A percentile compares a stretch with the other conserved stretches of the same genome.
Conservation (phyloP, 371 early-diverging fungal species). For the Actinomortierella ambigua region DNA sequence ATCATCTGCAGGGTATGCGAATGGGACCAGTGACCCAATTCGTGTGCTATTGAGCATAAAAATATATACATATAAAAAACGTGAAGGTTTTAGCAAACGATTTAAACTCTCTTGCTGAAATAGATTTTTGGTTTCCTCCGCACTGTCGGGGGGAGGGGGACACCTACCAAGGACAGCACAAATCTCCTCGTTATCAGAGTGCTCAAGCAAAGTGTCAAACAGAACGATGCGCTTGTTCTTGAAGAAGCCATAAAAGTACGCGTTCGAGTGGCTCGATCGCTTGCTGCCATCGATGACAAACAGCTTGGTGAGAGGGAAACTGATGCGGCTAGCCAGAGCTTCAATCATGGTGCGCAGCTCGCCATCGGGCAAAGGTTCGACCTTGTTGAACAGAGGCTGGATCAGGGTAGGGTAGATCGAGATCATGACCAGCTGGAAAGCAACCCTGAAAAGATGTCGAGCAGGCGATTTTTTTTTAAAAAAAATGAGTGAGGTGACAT, state of each 20-base stretch:
- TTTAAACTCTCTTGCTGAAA: neutral
- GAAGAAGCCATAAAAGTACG: slow-evolving; percentile 97
- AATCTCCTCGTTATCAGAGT: slow-evolving; percentile 85
- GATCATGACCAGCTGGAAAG: slow-evolving; percentile 89
- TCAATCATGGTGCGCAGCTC: slow-evolving; percentile 86
- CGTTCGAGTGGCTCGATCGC: slow-evolving; percentile 95
- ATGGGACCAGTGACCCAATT: slow-evolving; percentile 97
- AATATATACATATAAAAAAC: neutral
- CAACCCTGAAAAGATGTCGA: slow-evolving; percentile 56
- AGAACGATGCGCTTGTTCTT: slow-evolving; percentile 98
- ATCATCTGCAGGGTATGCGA: slow-evolving; percentile 85
- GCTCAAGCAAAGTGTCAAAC: slow-evolving; percentile 94
- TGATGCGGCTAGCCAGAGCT: slow-evolving; percentile 82
- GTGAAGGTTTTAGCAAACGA: neutral
- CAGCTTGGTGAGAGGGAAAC: slow-evolving; percentile 94
- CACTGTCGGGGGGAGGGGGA: too few relatives aligned
- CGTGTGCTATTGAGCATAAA: slow-evolving; percentile 73
- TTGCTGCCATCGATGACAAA: slow-evolving; percentile 97
- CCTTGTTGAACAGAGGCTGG: slow-evolving; percentile 98
- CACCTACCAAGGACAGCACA: slow-evolving; percentile 86
- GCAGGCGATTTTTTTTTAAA: neutral
- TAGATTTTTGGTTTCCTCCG: too few relatives aligned
- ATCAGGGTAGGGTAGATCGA: slow-evolving; percentile 95
- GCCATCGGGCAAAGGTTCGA: slow-evolving; percentile 88
- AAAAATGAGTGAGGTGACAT: neutral